A percentile compares a stretch with the other conserved stretches of the same genome.
Conservation (phyloP, 176 grass and related monocot genomes). For the Phragmites australis region DNA sequence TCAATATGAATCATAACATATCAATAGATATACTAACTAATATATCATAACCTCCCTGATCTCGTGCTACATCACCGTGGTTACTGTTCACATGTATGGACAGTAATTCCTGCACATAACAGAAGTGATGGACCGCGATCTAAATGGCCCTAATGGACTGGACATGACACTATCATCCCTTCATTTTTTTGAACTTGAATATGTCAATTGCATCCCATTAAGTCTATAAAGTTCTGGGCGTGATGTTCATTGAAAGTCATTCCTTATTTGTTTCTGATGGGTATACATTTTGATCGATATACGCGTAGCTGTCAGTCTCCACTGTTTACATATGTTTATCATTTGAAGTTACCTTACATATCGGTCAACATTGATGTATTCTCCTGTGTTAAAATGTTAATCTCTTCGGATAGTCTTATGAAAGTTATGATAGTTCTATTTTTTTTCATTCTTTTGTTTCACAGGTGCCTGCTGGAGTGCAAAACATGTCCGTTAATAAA, state of each 20-base stretch:
- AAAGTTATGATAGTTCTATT: background rate
- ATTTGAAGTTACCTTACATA: conserved; percentile 30
- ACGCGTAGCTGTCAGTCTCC: background rate
- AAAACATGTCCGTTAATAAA: conserved; percentile 34
- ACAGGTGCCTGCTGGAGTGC: conserved; percentile 44
- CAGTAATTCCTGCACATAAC: too few species aligned
- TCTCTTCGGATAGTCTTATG: conserved; percentile 23
- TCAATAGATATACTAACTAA: too few species aligned
- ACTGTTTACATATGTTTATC: conserved; percentile 25
- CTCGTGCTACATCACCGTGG: too few species aligned
- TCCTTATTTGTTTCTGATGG: background rate
- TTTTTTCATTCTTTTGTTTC: conserved; percentile 3
- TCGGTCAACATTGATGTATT: conserved; percentile 15
- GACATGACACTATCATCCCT: background rate
- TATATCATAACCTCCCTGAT: too few species aligned
- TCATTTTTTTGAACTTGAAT: background rate
- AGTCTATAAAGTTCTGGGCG: conserved; percentile 19
- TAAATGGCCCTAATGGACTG: too few species aligned
- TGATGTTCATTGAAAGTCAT: background rate
- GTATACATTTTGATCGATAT: conserved; percentile 13
- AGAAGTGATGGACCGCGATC: too few species aligned
- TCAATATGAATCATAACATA: too few species aligned
- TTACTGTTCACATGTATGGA: too few species aligned
- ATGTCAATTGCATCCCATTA: background rate
- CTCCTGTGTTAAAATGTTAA: conserved; percentile 16